Evolutionary conservation across 2,329 filamentous ascomycete genomes (phyloP), one percentile per base, ranked within the genome.

Genomic region (Aspergillus tanneri): DNA sequence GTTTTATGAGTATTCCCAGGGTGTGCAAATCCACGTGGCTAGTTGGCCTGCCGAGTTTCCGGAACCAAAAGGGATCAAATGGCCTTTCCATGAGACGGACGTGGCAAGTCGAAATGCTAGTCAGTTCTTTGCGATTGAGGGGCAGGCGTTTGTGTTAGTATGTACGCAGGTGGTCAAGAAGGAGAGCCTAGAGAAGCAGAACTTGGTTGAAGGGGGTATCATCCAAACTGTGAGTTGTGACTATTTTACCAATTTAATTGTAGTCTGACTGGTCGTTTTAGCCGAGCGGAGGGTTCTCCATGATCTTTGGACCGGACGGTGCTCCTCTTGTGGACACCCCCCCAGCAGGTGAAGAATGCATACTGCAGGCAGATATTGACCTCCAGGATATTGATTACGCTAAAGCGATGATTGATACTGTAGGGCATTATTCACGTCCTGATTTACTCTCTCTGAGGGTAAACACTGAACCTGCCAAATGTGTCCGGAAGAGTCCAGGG

Each of bases 291-390:
- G 79, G 78, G 2, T 74, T 73, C 45, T 74, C 74, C 3, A 77
- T 75, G 50, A 71, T 80, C 18, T 77, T 77, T 49, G 78, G 74
- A 0, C 78, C 79, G 0, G 78, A 81, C 54, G 79, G 79, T 1
- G 64, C 75, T 22, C 61, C 72, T 3, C 54, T 81, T 34, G 72
- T 69, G 3, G 67, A 74, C 28, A 30, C 59, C 69, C 0, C 27
- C 74, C 46, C 64, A 3, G 61, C 65, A 11, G 68, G 67, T 0
- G 66, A 69, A 19, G 79, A 82, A 54, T 71, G 73, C 4, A 72
- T 82, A 9, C 46, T 82, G 6, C 75, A 71, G 46, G 77, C 77
- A 0, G 76, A 82, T 48, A 57, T 82, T 38, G 73, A 81, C 28
- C 59, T 82, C 42, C 18, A 30, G 18, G 35, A 27, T 12, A 55